phyloP scores from a whole-genome alignment of 2,329 filamentous ascomycete species.

The Coniochaeta sp. region DNA sequence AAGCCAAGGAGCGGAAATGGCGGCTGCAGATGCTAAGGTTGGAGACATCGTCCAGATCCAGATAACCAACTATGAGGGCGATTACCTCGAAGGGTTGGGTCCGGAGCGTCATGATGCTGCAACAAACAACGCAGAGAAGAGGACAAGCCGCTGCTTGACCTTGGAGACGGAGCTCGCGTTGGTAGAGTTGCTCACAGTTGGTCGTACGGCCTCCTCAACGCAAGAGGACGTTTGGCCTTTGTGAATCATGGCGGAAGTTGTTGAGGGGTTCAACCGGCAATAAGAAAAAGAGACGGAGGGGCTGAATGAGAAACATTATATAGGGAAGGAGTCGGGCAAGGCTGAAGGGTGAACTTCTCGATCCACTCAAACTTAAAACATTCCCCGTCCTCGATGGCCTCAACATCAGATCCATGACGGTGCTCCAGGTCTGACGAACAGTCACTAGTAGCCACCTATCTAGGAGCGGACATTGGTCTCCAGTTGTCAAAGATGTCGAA shows the following conservation, averaged over 20 bases:
- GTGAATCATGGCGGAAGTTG: neutral
- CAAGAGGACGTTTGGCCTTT: neutral
- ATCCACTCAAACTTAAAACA: neutral
- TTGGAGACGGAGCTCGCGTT: neutral
- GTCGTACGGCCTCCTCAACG: neutral
- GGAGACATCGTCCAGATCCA: slow-evolving; percentile 52
- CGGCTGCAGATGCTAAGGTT: slow-evolving; percentile 46
- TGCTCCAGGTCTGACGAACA: too few relatives aligned
- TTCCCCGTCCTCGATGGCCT: neutral
- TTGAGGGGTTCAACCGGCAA: neutral
- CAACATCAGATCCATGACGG: too few relatives aligned
- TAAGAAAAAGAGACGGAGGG: neutral
- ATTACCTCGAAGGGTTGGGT: slow-evolving; percentile 58
- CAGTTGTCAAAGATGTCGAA: too few relatives aligned
- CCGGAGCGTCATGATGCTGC: slow-evolving; percentile 20
- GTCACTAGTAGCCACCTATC: too few relatives aligned
- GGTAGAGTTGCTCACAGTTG: neutral
- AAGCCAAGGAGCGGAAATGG: slow-evolving; percentile 41
- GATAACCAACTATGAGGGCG: slow-evolving; percentile 44
- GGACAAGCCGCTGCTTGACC: neutral
- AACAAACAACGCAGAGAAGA: neutral
- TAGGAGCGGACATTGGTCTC: too few relatives aligned
- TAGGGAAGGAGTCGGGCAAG: neutral
- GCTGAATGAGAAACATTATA: neutral
- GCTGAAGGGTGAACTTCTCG: neutral